Evolutionary conservation across 108 stramenopile species (phyloP).

Genomic region (Parietichytrium sp.): DNA sequence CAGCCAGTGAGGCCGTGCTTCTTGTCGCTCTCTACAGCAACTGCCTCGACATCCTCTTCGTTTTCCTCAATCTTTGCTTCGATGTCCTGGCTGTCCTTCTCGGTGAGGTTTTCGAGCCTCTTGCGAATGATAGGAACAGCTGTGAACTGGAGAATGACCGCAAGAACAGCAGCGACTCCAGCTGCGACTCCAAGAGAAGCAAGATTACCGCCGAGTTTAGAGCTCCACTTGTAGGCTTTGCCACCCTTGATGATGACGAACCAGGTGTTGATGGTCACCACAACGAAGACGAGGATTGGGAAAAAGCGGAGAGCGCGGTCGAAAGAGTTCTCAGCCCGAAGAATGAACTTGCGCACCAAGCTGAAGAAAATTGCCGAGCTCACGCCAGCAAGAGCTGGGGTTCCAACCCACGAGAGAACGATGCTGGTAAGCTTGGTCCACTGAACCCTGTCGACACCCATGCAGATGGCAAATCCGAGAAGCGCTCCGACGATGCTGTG

Average conservation of each 20-base stretch:
- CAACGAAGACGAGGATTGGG: slow-evolving; percentile 58
- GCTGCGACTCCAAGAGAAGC: neutral
- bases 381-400: slow-evolving; percentile 59
- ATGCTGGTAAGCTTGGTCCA: slow-evolving; percentile 54
- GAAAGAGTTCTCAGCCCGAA: slow-evolving; percentile 47
- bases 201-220: neutral
- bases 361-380: slow-evolving; percentile 56
- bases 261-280: slow-evolving; percentile 57
- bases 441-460: slow-evolving; percentile 51
- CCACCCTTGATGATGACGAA: slow-evolving; percentile 60
- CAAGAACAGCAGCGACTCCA: neutral
- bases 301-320: slow-evolving; percentile 53
- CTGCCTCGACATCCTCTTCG: neutral
- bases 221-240: neutral
- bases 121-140: neutral
- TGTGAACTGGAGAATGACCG: neutral
- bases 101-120: neutral
- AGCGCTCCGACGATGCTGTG: slow-evolving; percentile 65
- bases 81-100: neutral
- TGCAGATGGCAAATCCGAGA: slow-evolving; percentile 64
- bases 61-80: neutral
- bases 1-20: neutral
- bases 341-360: slow-evolving; percentile 1
- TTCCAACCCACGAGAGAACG: slow-evolving; percentile 62
- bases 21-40: neutral